Conservation (phyloP, 1,284 basidiomycete genomes). For the Golubevia sp. region DNA sequence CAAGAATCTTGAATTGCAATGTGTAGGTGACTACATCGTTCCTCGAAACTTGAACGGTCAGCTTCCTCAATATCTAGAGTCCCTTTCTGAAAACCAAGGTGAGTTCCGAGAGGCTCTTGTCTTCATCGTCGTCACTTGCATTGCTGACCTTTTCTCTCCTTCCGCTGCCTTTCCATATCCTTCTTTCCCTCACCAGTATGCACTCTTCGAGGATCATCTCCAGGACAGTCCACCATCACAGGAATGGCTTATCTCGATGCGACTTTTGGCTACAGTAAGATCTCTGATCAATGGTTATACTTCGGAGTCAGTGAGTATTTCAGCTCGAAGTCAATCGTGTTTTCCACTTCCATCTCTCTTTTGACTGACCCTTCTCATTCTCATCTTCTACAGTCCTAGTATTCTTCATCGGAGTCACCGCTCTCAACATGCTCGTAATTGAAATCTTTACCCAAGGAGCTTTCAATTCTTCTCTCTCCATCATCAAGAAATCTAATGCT, state of each 20-base stretch:
- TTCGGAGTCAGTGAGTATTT: constrained; percentile 24
- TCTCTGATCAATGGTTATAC: constrained; percentile 23
- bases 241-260: constrained; percentile 25
- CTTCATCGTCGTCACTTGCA: no score
- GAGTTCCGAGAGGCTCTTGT: no score
- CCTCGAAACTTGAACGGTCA: constrained; percentile 23
- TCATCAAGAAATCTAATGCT: constrained; percentile 34
- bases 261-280: constrained; percentile 23
- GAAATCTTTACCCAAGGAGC: constrained; percentile 24
- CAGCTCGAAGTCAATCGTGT: no score
- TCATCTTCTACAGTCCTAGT: constrained; percentile 10
- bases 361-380: no score
- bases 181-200: no score
- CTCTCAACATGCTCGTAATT: constrained; percentile 40
- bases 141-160: no score
- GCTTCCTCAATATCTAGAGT: no score
- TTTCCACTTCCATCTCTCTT: no score
- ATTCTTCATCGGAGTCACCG: constrained; percentile 41
- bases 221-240: constrained; percentile 18
- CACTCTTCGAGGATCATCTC: constrained; percentile 15
- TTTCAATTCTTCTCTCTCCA: constrained; percentile 15
- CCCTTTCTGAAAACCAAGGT: no score
- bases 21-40: constrained; percentile 31
- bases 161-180: no score
- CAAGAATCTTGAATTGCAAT: constrained; percentile 25